Evolutionary conservation across 2,329 filamentous ascomycete genomes (phyloP), one percentile per base, ranked within the genome.

Genomic region (Colletotrichum sp.): DNA sequence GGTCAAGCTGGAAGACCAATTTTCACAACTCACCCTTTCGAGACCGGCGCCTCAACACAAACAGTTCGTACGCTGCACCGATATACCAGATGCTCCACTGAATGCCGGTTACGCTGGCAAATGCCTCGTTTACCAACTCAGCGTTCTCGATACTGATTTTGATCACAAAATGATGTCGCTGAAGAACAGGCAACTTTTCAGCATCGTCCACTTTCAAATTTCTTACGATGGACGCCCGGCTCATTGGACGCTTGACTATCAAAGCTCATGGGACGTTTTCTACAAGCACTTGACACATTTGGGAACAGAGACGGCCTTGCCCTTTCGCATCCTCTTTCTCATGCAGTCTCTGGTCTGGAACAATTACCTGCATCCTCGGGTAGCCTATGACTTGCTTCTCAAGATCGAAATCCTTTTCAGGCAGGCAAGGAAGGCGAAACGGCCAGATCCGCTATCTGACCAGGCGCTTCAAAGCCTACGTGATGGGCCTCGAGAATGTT

Each of bases 311-410:
- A 78, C 80, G 11, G 72, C 84, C 6, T 73, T 91, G 72, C 84
- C 90, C 7, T 94, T 92, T 77, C 81, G 84, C 0, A 80, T 93
- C 1, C 85, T 91, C 8, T 94, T 92, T 79, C 93, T 94, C 78
- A 84, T 94, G 7, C 89, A 93, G 67, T 89, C 88, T 19, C 83
- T 96, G 7, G 91, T 92, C 1, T 87, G 88, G 79, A 94, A 94
- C 78, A 91, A 90, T 27, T 91, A 90, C 71, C 85, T 95, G 2
- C 85, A 91, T 15, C 93, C 94, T 0, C 78, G 80, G 1, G 89
- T 84, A 2, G 90, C 91, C 0, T 13, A 69, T 15, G 63, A 85
- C 0, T 76, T 80, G 2, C 80, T 95, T 7, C 81, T 92, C 2
- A 80, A 84, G 0, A 84, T 94, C 2, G 80, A 82, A 6, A 55